Evolutionary conservation across 148 eudicot species (phyloP).

Genomic region (Nepenthes gracilis): DNA sequence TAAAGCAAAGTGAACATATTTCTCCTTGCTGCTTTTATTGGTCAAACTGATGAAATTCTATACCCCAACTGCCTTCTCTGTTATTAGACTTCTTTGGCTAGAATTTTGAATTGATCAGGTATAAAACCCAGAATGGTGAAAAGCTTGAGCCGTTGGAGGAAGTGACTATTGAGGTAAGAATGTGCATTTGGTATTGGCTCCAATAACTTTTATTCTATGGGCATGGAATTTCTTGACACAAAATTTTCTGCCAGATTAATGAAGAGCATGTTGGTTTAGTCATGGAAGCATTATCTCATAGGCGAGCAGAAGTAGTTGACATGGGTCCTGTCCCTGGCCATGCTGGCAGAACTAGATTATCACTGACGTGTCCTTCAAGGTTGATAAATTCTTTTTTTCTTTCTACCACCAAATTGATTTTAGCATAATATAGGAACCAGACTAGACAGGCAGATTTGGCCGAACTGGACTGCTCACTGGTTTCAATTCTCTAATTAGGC

Average conservation of each 20-base stretch:
- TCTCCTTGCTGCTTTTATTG: background rate
- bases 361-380: conserved; percentile 95
- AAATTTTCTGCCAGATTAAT: conserved; percentile 40
- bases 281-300: conserved; percentile 94
- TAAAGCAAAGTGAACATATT: too few species aligned
- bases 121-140: conserved; percentile 57
- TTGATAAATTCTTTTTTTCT: conserved; percentile 11
- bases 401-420: background rate
- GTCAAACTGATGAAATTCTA: background rate
- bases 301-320: conserved; percentile 83
- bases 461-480: too few species aligned
- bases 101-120: conserved; percentile 33
- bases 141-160: conserved; percentile 97
- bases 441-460: too few species aligned
- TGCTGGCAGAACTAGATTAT: conserved; percentile 78
- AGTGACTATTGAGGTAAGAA: conserved; percentile 86
- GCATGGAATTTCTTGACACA: background rate
- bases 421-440: too few species aligned
- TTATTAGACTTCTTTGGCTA: too few species aligned
- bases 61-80: too few species aligned
- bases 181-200: background rate
- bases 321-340: conserved; percentile 97
- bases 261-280: conserved; percentile 92
- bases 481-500: too few species aligned
- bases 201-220: background rate